Conservation (phyloP, 2,329 filamentous ascomycete genomes). For the Penicillium sp. region DNA sequence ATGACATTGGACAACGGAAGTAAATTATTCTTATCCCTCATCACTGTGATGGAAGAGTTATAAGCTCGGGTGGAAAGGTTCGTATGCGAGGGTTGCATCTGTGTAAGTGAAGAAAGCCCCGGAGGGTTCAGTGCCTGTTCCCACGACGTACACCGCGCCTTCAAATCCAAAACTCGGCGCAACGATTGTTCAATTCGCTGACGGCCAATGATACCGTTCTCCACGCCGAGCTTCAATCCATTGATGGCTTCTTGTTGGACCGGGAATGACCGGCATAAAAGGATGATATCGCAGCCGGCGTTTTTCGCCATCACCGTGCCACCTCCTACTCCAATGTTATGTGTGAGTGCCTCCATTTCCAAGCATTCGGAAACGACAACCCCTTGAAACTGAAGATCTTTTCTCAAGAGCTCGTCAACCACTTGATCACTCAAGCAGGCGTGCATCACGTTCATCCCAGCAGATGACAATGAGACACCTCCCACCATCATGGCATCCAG, state of each 20-base stretch:
- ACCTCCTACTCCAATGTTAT: conserved; percentile 94
- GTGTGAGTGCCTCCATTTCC: conserved; percentile 93
- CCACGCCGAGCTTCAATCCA: conserved; percentile 81
- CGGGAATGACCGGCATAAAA: conserved; percentile 82
- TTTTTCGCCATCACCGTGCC: conserved; percentile 97
- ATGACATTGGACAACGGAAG: conserved; percentile 79
- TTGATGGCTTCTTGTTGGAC: conserved; percentile 90
- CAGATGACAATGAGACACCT: conserved; percentile 86
- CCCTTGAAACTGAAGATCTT: conserved; percentile 83
- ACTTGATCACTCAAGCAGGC: conserved; percentile 91
- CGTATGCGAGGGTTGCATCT: conserved; percentile 78
- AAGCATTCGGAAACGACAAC: conserved; percentile 94
- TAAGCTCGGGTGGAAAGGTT: conserved; percentile 81
- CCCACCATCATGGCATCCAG: conserved; percentile 95
- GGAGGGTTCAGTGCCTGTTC: conserved; percentile 83
- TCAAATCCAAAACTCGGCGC: conserved; percentile 73
- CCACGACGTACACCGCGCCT: conserved; percentile 85
- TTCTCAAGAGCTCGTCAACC: conserved; percentile 83
- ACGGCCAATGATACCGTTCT: conserved; percentile 83
- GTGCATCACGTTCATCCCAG: conserved; percentile 91
- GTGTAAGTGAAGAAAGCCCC: conserved; percentile 71
- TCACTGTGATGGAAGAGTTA: conserved; percentile 87
- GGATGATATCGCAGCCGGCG: conserved; percentile 87
- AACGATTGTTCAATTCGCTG: conserved; percentile 78
- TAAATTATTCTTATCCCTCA: conserved; percentile 81